Evolutionary conservation across 306 rosid species (phyloP).

Genomic region (Nissolia schottii): DNA sequence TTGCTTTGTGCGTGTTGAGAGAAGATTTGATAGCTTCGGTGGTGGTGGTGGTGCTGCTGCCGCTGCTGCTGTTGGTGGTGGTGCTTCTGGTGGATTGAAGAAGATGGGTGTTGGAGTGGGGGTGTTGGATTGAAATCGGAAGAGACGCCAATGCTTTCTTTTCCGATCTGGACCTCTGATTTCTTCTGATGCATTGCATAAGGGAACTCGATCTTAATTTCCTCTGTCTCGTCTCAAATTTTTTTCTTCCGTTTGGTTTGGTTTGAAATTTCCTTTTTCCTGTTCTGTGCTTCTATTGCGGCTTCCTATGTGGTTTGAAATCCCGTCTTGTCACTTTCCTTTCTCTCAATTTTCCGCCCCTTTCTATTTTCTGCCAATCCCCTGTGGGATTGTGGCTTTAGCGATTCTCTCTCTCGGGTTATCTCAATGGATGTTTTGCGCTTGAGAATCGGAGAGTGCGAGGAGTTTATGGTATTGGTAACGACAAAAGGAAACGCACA

Average conservation of each 20-base stretch:
- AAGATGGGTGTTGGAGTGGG: conserved; percentile 43
- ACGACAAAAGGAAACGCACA: neutral
- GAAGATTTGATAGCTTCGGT: conserved; percentile 13
- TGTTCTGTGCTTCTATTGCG: neutral
- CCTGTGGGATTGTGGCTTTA: neutral
- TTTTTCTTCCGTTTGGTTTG: neutral
- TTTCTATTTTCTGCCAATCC: neutral
- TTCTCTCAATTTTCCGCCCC: neutral
- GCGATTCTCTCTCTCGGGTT: conserved; percentile 20
- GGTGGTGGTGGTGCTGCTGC: conserved; percentile 27
- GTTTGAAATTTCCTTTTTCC: neutral
- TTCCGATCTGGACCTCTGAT: conserved; percentile 99
- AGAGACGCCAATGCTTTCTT: conserved; percentile 99
- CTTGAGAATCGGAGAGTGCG: conserved; percentile 5
- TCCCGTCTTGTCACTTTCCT: neutral
- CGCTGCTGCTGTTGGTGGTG: conserved; percentile 23
- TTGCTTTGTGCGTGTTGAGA: conserved; percentile 11
- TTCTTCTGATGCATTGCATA: conserved; percentile 99
- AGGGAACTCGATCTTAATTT: neutral
- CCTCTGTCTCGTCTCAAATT: neutral
- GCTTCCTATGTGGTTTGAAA: neutral
- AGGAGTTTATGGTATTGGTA: neutral
- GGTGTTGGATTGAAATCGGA: conserved; percentile 95
- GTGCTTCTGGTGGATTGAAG: conserved; percentile 40
- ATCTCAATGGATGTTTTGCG: neutral